These are phyloP conservation scores for Dorcoceras hygrometricum DNA, from an alignment of 257 asterid genomes.

Conservation along the genomic window DNA sequence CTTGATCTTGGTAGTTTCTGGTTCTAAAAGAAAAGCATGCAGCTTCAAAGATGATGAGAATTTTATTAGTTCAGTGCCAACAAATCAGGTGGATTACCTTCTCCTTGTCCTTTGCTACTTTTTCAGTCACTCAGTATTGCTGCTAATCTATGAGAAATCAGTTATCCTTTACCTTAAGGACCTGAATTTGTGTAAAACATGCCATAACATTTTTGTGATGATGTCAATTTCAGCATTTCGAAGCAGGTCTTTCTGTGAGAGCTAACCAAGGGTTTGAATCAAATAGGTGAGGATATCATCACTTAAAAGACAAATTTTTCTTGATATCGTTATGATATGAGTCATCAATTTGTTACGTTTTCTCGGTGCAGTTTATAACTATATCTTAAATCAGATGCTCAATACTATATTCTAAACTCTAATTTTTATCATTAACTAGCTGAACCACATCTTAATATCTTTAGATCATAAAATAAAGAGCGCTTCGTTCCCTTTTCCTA, in stretches of 20 bases:
- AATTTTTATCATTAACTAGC: no score
- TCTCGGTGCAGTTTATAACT: background rate
- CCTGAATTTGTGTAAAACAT: slow-evolving; percentile 12
- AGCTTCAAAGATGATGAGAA: slow-evolving; percentile 85
- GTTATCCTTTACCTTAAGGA: background rate
- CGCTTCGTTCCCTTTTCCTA: no score
- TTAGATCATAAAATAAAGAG: no score
- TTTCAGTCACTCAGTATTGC: background rate
- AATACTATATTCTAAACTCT: no score
- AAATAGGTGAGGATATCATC: slow-evolving; percentile 49
- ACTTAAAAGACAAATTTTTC: background rate
- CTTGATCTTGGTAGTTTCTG: slow-evolving; percentile 48
- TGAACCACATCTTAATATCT: no score
- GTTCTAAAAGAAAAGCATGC: slow-evolving; percentile 75
- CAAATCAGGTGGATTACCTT: slow-evolving; percentile 60
- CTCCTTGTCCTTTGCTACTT: slow-evolving; percentile 2
- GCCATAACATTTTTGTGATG: slow-evolving; percentile 10
- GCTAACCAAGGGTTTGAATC: slow-evolving; percentile 63
- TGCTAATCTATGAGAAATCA: no score
- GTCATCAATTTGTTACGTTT: background rate
- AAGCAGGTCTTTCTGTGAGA: slow-evolving; percentile 85
- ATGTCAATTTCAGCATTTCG: slow-evolving; percentile 76
- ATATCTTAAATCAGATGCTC: no score
- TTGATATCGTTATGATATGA: slow-evolving; percentile 7
- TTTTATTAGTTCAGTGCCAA: slow-evolving; percentile 92